Conservation (phyloP, 345 rosid species). For the Populus davidiana region DNA sequence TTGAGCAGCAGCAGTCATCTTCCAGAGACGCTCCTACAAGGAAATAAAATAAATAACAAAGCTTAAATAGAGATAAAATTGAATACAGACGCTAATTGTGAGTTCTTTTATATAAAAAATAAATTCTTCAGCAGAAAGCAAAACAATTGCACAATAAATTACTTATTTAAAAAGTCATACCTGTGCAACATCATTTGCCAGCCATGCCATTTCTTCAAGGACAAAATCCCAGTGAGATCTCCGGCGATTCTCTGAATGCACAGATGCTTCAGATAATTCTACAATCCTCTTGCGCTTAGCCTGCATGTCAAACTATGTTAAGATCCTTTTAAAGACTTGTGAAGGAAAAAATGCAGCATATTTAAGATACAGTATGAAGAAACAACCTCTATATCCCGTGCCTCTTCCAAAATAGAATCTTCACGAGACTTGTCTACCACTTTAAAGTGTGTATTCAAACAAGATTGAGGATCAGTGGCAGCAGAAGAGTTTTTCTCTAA, state of each 20-base stretch:
- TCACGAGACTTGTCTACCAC: constrained; percentile 58
- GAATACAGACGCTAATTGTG: not conserved
- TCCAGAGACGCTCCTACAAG: constrained; percentile 94
- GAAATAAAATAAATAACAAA: not conserved
- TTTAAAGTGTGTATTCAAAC: constrained; percentile 36
- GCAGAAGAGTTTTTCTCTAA: constrained; percentile 28
- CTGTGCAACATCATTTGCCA: constrained; percentile 99
- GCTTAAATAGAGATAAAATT: not conserved
- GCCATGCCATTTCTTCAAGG: constrained; percentile 99
- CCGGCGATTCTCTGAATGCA: constrained; percentile 43
- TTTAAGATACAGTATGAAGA: constrained; percentile 13
- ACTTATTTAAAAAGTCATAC: constrained; percentile 36
- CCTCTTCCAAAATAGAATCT: constrained; percentile 89
- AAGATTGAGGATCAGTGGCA: constrained; percentile 43
- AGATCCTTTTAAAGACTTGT: constrained; percentile 20
- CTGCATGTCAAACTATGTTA: constrained; percentile 42
- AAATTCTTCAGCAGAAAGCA: not conserved
- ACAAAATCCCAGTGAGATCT: constrained; percentile 94
- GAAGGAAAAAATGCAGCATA: constrained; percentile 13
- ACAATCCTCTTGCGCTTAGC: constrained; percentile 83
- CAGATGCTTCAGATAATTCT: constrained; percentile 63
- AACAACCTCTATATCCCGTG: constrained; percentile 75
- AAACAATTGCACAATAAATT: constrained; percentile 15
- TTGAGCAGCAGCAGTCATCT: constrained; percentile 93
- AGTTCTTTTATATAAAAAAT: not conserved